A percentile compares a stretch with the other conserved stretches of the same genome.
These are phyloP conservation scores for Astraeus odoratus DNA, from an alignment of 768 basidiomycete species.

Conservation along the genomic window DNA sequence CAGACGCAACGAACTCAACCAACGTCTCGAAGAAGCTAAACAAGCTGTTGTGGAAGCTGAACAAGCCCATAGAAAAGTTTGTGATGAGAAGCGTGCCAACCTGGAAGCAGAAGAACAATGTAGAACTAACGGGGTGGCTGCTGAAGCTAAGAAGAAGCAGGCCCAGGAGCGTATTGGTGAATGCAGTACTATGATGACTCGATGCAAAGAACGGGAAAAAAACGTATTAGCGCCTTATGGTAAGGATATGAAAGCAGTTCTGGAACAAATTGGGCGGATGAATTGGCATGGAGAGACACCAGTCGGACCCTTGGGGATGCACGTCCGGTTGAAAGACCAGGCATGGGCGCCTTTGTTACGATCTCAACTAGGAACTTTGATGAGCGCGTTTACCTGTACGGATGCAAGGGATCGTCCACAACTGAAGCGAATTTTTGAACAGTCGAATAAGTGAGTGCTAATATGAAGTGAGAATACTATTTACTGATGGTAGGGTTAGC, in stretches of 20 bases:
- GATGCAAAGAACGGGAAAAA: slow-evolving; percentile 43
- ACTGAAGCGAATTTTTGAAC: slow-evolving; percentile 51
- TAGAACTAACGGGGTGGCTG: slow-evolving; percentile 30
- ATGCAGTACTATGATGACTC: slow-evolving; percentile 43
- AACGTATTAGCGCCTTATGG: slow-evolving; percentile 62
- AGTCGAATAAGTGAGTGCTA: slow-evolving; percentile 54
- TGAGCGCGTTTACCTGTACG: slow-evolving; percentile 73
- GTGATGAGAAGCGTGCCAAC: slow-evolving; percentile 28
- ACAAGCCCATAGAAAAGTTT: slow-evolving; percentile 21
- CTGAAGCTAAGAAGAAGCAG: slow-evolving; percentile 26
- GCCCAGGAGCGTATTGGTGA: slow-evolving; percentile 38
- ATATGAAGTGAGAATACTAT: slow-evolving; percentile 2
- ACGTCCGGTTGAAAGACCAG: slow-evolving; percentile 67
- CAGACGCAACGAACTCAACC: slow-evolving; percentile 52
- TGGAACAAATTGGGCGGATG: slow-evolving; percentile 43
- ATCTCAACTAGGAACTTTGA: slow-evolving; percentile 44
- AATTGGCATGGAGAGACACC: slow-evolving; percentile 63
- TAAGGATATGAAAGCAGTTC: slow-evolving; percentile 47
- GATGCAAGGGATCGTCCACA: slow-evolving; percentile 53
- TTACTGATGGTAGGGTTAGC: slow-evolving; percentile 30
- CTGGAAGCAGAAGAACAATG: slow-evolving; percentile 24
- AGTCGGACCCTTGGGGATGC: slow-evolving; percentile 73
- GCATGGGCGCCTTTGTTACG: slow-evolving; percentile 64
- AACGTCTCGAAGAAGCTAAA: slow-evolving; percentile 43
- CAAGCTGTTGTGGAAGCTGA: slow-evolving; percentile 35